Percentiles rank a stretch among this genome's conserved stretches.
Conservation (phyloP, 306 rosid species). For the Fagus sylvatica region DNA sequence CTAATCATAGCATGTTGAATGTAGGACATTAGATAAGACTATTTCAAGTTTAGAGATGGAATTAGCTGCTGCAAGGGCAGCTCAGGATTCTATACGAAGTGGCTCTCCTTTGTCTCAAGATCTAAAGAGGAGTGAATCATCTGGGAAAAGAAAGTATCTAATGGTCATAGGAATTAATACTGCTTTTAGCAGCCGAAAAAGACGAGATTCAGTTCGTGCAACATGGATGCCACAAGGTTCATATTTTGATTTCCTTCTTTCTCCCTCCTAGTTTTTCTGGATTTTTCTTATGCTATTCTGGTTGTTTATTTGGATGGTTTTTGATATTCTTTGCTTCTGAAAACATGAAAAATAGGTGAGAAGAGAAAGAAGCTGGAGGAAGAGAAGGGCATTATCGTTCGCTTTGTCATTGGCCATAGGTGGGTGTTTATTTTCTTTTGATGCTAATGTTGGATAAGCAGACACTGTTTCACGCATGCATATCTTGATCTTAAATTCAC, state of each 20-base stretch:
- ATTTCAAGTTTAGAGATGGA: slow-evolving; percentile 96
- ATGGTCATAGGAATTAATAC: slow-evolving; percentile 96
- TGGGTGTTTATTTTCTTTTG: slow-evolving; percentile 30
- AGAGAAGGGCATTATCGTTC: slow-evolving; percentile 91
- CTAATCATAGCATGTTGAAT: slow-evolving; percentile 15
- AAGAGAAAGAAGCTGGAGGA: slow-evolving; percentile 92
- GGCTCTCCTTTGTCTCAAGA: slow-evolving; percentile 72
- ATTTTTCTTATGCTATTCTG: background rate
- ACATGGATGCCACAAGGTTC: slow-evolving; percentile 99
- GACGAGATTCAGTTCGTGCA: slow-evolving; percentile 95
- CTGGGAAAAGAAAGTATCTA: slow-evolving; percentile 66
- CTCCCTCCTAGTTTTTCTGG: background rate
- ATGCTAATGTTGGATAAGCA: slow-evolving; percentile 7
- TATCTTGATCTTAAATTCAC: slow-evolving; percentile 1
- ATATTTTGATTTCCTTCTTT: slow-evolving; percentile 9
- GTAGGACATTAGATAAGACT: slow-evolving; percentile 81
- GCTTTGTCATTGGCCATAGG: slow-evolving; percentile 98
- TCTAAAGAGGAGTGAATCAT: slow-evolving; percentile 41
- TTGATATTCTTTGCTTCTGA: slow-evolving; percentile 42
- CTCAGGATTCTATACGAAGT: slow-evolving; percentile 68
- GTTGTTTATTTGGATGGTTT: slow-evolving; percentile 16
- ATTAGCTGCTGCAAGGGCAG: slow-evolving; percentile 85
- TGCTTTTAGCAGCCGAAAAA: slow-evolving; percentile 96
- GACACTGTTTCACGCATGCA: background rate
- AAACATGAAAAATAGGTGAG: slow-evolving; percentile 63